phyloP scores from a whole-genome alignment of 768 basidiomycete genomes.

The Podaxis rugospora region DNA sequence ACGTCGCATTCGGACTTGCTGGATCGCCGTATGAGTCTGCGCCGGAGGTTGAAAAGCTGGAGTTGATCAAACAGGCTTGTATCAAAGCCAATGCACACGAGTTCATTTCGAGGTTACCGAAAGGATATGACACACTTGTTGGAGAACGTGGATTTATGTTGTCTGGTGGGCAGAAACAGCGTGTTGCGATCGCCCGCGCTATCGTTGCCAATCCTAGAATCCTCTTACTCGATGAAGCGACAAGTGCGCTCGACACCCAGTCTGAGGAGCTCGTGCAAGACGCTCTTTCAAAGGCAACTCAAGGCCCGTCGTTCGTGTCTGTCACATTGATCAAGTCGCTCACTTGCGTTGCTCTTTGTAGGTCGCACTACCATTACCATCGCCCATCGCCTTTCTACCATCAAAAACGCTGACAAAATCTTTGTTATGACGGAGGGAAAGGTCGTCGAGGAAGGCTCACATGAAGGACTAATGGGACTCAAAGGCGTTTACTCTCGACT shows the following conservation, averaged over 20 bases:
- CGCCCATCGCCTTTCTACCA: constrained; percentile 67
- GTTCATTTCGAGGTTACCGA: constrained; percentile 66
- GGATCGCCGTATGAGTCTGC: constrained; percentile 57
- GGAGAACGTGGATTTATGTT: constrained; percentile 79
- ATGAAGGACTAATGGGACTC: constrained; percentile 53
- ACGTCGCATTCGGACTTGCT: constrained; percentile 74
- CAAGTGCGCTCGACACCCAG: constrained; percentile 74
- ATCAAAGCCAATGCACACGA: constrained; percentile 77
- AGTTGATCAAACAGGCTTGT: constrained; percentile 69
- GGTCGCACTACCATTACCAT: constrained; percentile 68
- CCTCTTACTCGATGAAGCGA: constrained; percentile 75
- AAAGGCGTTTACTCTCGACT: constrained; percentile 61
- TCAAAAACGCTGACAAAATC: constrained; percentile 70
- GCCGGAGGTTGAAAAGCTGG: constrained; percentile 60
- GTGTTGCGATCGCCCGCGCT: constrained; percentile 76
- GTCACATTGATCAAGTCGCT: constrained; percentile 37
- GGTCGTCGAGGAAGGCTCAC: constrained; percentile 70
- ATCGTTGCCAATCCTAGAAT: constrained; percentile 78
- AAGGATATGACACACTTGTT: constrained; percentile 75
- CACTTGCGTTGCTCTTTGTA: constrained; percentile 7
- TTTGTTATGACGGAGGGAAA: constrained; percentile 79
- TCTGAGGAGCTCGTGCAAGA: constrained; percentile 78
- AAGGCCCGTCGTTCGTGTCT: constrained; percentile 31
- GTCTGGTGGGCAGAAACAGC: constrained; percentile 75
- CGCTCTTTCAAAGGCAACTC: constrained; percentile 72